Base-by-base conservation (phyloP, 2,329 filamentous ascomycete genomes). In the Eurotiales sp. region DNA sequence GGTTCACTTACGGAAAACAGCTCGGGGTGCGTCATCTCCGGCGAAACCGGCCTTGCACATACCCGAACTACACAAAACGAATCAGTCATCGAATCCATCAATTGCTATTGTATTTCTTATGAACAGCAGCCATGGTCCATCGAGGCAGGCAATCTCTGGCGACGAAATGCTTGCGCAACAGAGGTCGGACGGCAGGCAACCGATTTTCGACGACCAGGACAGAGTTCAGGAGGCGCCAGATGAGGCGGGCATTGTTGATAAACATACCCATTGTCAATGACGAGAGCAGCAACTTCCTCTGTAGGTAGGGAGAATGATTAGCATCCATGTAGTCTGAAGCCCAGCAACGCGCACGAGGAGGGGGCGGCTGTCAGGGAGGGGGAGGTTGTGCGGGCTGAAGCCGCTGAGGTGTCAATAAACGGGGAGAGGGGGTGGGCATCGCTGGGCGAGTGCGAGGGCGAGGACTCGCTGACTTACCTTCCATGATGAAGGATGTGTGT, bases 1-100 rank as follows among this genome's bases (percentile, higher is more conserved):
- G 60, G 62, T 58, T 62, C 27, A 91, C 92, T 96, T 88, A 97
- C 92, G 93, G 86, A 99, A 99, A 76, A 99, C 93, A 80, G 93
- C 93, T 85, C 93, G 87, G 76, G 93, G 93, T 80, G 93, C 93
- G 88, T 99, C 93, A 75, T 99, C 93, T 90, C 93, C 93, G 83
- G 93, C 93, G 81, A 99, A 99, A 91, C 93, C 93, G 87, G 93
- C 93, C 85, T 99, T 99, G 83, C 93, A 99, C 93, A 99, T 97
- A 86, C 93, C 93, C 80, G 93, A 97, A 87, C 92, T 97, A 76
- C 59, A 70, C 55, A 62, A 52, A 62, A 59, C 47, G 47, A 46
- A 61, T 66, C 57, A 66, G 63, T 53, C 43, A 50, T 59, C 58
- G 56, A 44, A 27, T 34, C 46, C 51, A 50, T 48, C 32, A 22